A percentile compares a stretch with the other conserved stretches of the same genome.
phyloP scores from a whole-genome alignment of 768 basidiomycete species.

The Gloeostereum incarnatum region DNA sequence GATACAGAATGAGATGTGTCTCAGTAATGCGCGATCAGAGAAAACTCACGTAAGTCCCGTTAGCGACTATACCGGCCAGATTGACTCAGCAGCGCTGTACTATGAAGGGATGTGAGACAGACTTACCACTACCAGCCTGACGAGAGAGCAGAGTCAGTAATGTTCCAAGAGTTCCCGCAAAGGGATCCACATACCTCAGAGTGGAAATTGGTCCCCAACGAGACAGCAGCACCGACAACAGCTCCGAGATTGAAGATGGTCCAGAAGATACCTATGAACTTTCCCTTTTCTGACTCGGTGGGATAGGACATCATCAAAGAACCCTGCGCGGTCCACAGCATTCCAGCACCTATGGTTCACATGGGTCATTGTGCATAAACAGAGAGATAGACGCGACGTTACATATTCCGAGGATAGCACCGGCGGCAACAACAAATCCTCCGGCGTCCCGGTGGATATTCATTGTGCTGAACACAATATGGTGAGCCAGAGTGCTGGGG shows the following conservation, averaged over 20 bases:
- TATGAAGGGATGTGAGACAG: conserved; percentile 1
- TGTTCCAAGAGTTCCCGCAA: neutral
- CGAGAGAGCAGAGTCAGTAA: neutral
- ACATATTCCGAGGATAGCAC: conserved; percentile 68
- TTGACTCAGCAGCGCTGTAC: conserved; percentile 2
- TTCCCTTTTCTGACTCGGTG: conserved; percentile 70
- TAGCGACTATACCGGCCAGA: conserved; percentile 34
- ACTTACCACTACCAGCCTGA: conserved; percentile 32
- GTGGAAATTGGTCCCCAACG: conserved; percentile 62
- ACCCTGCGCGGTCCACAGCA: conserved; percentile 84
- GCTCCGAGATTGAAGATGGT: conserved; percentile 75
- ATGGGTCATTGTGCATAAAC: neutral
- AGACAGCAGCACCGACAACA: conserved; percentile 70
- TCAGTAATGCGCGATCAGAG: neutral
- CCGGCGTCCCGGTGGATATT: conserved; percentile 59
- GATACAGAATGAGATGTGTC: conserved; percentile 3
- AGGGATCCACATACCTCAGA: conserved; percentile 34
- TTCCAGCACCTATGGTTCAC: conserved; percentile 17
- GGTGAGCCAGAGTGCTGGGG: conserved; percentile 1
- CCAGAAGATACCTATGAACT: conserved; percentile 77
- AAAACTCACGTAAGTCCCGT: conserved; percentile 62
- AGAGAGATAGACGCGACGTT: conserved; percentile 26
- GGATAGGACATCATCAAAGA: conserved; percentile 80
- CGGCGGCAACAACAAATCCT: conserved; percentile 61
- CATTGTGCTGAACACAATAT: conserved; percentile 35